Base-by-base conservation (phyloP, 139 green algal species). In the Trebouxia sp. region DNA sequence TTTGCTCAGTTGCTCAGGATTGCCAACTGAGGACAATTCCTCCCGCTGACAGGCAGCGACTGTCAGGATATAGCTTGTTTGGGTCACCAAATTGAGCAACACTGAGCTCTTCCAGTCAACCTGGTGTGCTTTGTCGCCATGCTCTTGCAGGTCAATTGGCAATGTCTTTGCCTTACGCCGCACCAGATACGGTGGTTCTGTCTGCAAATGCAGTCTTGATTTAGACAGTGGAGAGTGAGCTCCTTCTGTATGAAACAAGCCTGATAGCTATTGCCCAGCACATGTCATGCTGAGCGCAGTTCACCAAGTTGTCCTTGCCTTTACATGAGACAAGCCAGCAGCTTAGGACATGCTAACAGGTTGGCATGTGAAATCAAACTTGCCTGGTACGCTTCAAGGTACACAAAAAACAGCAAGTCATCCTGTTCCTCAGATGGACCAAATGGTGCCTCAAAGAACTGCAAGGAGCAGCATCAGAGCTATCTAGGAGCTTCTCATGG, bases 41-140 rank as follows among this genome's bases (percentile, higher is more conserved):
- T 51, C 67, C 88, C 85, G 75, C 82, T 74, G 85, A 90, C 22
- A 82, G 47, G 28, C 87, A 72, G 32, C 84, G 3, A 94, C 87
- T 9, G 86, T 91, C 24, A 94, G 83, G 58, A 75, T 50, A 79
- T 92, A 95, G 17, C 47, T 41, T 1, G 84, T 89, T 30, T 95
- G 91, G 45, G 93, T 80, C 15, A 93, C 92, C 42, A 93, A 56
- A 81, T 94, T 94, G 22, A 95, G 87, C 67, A 90, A 78, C n/a
- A 94, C 80, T 10, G 72, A 90, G 11, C 58, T 39, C 4, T 69
- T 62, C 91, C 91, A 95, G 76, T 93, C 88, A 8, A 95, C 84
- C 1, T 67, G 28, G 15, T 24, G 42, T 15, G 87, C 87, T 38
- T 39, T 53, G 1, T n/a, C 30, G 15, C 86, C 86, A 30, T 32